Evolutionary conservation across 176 grass and related monocot genomes (phyloP).

Genomic region (Ananas comosus): DNA sequence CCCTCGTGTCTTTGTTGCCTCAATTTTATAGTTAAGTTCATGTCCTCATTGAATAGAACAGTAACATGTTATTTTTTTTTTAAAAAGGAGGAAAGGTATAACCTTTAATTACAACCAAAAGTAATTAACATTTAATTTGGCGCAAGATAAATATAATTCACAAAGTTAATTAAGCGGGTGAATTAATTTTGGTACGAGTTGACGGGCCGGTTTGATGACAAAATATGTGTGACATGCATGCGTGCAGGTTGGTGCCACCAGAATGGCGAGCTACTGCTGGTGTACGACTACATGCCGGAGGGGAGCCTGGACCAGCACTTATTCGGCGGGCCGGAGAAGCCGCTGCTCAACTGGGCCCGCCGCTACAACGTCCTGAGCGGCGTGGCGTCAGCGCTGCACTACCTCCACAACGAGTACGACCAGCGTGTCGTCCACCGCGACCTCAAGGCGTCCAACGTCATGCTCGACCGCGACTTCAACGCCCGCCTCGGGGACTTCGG

Average conservation of each 20-base stretch:
- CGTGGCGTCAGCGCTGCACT: conserved; percentile 66
- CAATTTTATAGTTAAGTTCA: no score
- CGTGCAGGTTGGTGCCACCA: conserved; percentile 64
- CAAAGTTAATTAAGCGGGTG: no score
- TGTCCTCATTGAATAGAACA: no score
- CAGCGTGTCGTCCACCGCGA: conserved; percentile 91
- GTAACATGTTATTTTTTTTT: no score
- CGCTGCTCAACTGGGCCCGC: conserved; percentile 47
- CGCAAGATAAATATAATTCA: no score
- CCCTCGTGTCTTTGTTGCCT: no score
- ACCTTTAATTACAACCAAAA: no score
- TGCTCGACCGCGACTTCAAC: conserved; percentile 73
- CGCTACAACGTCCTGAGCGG: conserved; percentile 53
- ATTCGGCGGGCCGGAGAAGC: conserved; percentile 21
- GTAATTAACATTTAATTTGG: no score
- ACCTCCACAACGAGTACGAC: conserved; percentile 94
- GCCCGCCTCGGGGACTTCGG: conserved; percentile 95
- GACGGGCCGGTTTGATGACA: no score
- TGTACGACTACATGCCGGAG: conserved; percentile 79
- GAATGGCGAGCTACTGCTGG: conserved; percentile 57
- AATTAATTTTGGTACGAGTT: no score
- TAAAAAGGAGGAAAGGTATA: no score
- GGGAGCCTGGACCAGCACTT: conserved; percentile 56
- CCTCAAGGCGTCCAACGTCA: conserved; percentile 96
- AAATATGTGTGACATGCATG: no score